These are phyloP conservation scores for Fomitopsis serialis DNA, from an alignment of 768 basidiomycete genomes.

Conservation along the genomic window DNA sequence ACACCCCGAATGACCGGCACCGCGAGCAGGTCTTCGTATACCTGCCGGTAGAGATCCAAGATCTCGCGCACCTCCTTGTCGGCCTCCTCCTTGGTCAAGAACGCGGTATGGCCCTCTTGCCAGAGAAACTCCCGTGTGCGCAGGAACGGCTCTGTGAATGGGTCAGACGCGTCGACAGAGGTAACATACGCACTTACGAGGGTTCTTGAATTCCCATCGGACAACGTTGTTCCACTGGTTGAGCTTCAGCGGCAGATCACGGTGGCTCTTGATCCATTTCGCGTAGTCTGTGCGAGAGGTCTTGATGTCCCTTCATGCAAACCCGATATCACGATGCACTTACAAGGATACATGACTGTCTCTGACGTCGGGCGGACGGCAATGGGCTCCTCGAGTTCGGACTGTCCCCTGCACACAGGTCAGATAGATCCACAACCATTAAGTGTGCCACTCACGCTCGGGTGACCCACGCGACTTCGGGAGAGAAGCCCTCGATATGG, in stretches of 20 bases:
- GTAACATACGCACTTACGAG: slow-evolving; percentile 52
- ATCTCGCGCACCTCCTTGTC: slow-evolving; percentile 90
- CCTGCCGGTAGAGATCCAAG: slow-evolving; percentile 90
- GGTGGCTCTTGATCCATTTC: slow-evolving; percentile 97
- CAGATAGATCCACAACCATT: background rate
- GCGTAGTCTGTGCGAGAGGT: slow-evolving; percentile 67
- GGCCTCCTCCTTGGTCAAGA: slow-evolving; percentile 84
- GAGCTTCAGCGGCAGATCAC: slow-evolving; percentile 93
- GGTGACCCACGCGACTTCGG: slow-evolving; percentile 99
- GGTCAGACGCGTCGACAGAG: background rate
- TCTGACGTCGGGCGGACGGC: slow-evolving; percentile 98
- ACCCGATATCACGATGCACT: slow-evolving; percentile 23
- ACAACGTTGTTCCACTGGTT: slow-evolving; percentile 99
- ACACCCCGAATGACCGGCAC: slow-evolving; percentile 96
- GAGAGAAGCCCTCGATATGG: slow-evolving; percentile 98
- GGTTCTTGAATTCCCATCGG: slow-evolving; percentile 99
- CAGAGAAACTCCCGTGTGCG: slow-evolving; percentile 99
- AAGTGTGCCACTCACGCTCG: slow-evolving; percentile 59
- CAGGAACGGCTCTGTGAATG: slow-evolving; percentile 81
- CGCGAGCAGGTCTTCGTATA: slow-evolving; percentile 95
- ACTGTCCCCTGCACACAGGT: slow-evolving; percentile 60
- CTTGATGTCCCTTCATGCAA: no score
- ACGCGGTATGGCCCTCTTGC: slow-evolving; percentile 99
- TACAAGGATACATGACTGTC: slow-evolving; percentile 99
- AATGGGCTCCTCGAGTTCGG: slow-evolving; percentile 94